Evolutionary conservation across 2,329 filamentous ascomycete genomes (phyloP).

Genomic region (Pseudocercospora crystallina): DNA sequence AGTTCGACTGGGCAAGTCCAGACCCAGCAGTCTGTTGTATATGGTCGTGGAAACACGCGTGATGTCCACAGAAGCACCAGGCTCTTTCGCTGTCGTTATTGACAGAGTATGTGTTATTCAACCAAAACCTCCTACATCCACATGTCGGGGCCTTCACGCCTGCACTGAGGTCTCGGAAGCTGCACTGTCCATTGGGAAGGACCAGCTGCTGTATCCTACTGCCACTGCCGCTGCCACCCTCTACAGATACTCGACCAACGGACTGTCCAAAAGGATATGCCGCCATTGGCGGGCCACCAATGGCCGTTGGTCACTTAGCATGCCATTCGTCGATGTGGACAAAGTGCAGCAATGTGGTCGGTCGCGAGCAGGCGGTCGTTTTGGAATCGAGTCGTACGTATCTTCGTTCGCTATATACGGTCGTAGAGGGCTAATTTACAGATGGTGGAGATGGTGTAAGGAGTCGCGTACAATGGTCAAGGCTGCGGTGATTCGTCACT

Average conservation of each 20-base stretch:
- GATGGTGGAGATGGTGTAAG: background rate
- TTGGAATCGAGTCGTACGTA: conserved; percentile 3
- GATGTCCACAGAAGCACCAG: conserved; percentile 57
- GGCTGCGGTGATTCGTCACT: conserved; percentile 14
- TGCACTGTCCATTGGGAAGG: conserved; percentile 54
- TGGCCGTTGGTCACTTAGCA: conserved; percentile 29
- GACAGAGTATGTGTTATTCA: conserved; percentile 25
- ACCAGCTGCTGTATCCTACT: conserved; percentile 22
- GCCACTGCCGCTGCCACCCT: conserved; percentile 17
- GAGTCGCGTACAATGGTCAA: background rate
- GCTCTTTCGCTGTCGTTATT: conserved; percentile 34
- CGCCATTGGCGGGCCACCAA: conserved; percentile 38
- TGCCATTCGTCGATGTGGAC: conserved; percentile 23
- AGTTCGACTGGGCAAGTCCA: no score
- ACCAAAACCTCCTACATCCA: conserved; percentile 56
- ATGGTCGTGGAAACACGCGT: conserved; percentile 55
- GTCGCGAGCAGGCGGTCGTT: conserved; percentile 5
- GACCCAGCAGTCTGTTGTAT: background rate
- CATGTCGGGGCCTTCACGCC: conserved; percentile 47
- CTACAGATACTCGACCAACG: conserved; percentile 22
- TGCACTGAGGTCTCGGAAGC: conserved; percentile 49
- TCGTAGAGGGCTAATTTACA: conserved; percentile 4
- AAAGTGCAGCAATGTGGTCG: background rate
- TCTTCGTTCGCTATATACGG: conserved; percentile 8
- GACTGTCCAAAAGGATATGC: conserved; percentile 23